Percentiles rank a stretch among this genome's conserved stretches.
phyloP scores from a whole-genome alignment of 345 rosid genomes.

The Murraya koenigii region DNA sequence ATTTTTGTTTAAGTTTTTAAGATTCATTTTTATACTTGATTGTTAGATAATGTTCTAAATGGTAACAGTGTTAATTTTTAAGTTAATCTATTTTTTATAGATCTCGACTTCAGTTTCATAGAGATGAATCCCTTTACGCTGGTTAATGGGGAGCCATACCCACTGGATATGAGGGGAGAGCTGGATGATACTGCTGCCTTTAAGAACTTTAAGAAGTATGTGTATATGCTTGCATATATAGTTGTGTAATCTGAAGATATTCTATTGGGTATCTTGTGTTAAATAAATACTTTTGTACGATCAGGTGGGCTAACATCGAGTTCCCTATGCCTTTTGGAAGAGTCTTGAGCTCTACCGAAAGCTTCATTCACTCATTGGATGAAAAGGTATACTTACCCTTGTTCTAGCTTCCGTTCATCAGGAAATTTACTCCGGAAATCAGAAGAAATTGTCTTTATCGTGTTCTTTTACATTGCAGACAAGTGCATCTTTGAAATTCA shows the following conservation, averaged over 20 bases:
- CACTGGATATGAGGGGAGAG: slow-evolving; percentile 98
- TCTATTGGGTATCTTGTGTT: neutral
- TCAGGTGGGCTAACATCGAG: slow-evolving; percentile 86
- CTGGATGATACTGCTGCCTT: slow-evolving; percentile 95
- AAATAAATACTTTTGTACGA: slow-evolving; percentile 7
- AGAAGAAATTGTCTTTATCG: neutral
- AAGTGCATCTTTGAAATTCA: slow-evolving; percentile 93
- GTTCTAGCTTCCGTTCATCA: neutral
- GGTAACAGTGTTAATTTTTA: neutral
- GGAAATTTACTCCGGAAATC: neutral
- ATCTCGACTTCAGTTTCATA: slow-evolving; percentile 87
- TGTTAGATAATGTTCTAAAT: neutral
- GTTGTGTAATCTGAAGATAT: neutral
- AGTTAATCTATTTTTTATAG: slow-evolving; percentile 30
- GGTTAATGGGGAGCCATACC: slow-evolving; percentile 85
- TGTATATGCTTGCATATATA: neutral
- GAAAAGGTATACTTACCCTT: slow-evolving; percentile 61
- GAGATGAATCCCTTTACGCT: slow-evolving; percentile 97
- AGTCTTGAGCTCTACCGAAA: slow-evolving; percentile 76
- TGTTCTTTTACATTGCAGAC: slow-evolving; percentile 48
- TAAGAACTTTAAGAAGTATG: slow-evolving; percentile 88
- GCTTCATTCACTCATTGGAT: slow-evolving; percentile 81
- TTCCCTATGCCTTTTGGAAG: slow-evolving; percentile 97
- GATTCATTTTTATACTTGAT: neutral
- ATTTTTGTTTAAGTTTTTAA: neutral